Base-by-base conservation (phyloP, 2,329 filamentous ascomycete genomes). In the Paecilomyces dactylethromorphus region DNA sequence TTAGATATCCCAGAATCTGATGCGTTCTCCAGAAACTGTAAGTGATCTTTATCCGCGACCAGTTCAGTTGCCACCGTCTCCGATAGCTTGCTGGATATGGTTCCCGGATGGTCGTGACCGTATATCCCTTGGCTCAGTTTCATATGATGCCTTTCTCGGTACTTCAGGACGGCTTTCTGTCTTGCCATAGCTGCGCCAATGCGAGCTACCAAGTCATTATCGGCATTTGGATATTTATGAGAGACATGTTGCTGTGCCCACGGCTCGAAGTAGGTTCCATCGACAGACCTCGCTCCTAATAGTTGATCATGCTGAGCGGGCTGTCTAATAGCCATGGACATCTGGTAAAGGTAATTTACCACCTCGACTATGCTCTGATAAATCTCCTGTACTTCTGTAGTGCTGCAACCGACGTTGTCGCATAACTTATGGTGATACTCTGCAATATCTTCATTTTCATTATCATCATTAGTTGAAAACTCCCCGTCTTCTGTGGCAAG, bases 261-360 rank as follows among this genome's bases (percentile, higher is more conserved):
- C 13, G 22, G 53, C 32, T 60, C 32, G 21, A 60, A 63, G 15
- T 7, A 3, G 8, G 32, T 35, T 4, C 51, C 53, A 15, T 58
- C 54, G 3, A 53, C 18, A 21, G 60, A 56, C 1, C 15, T 22
- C 33, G 18, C 55, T 32, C 56, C 56, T 2, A 53, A 55, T 29
- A 56, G 2, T 11, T 63, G 66, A 49, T 78, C 75, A 24, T 76
- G 71, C 0, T 69, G 68, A 1, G 73, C 68, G 15, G 75, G 75
- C 4, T 72, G 70, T 0, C 68, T 68, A 3, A 78, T 76, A 0
- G 73, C 61, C n/a, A 75, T 67, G 2, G 73, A 74, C 0, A 78
- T 65, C 1, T 75, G 64, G 5, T 74, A 65, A 1, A 79, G 66
- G 24, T 69, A 69, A 21, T 68, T 66, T 2, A 75, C 65, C 0